These are phyloP conservation scores for Solanum chilense DNA, from an alignment of 257 asterid genomes.

Conservation along the genomic window DNA sequence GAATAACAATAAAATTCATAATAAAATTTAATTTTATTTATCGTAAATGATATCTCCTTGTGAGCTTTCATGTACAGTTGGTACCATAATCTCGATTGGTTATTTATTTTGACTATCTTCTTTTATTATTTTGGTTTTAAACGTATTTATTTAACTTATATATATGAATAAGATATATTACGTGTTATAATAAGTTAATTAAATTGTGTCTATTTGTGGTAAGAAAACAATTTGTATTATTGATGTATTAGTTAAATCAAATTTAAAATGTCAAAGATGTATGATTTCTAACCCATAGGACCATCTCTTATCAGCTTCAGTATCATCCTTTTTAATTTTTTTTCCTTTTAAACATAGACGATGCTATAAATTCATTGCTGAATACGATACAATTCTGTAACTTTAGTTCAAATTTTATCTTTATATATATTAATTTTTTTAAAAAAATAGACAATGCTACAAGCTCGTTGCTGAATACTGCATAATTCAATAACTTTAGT, in stretches of 20 bases:
- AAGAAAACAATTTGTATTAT: not conserved
- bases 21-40: not conserved
- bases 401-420: no score
- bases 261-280: not conserved
- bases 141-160: no score
- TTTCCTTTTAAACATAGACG: not conserved
- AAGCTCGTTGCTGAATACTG: rapidly evolving
- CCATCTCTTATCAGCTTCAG: not conserved
- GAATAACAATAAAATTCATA: not conserved
- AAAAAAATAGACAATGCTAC: no score
- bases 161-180: no score
- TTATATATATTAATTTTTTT: not conserved
- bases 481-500: no score
- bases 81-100: not conserved
- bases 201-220: not conserved
- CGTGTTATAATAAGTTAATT: not conserved
- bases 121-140: not conserved
- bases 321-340: not conserved
- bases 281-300: not conserved
- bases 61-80: not conserved
- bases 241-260: not conserved
- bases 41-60: not conserved
- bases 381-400: not conserved
- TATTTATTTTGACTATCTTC: not conserved
- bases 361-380: rapidly evolving